Evolutionary conservation across 2,329 filamentous ascomycete species (phyloP), one percentile per base, ranked within the genome.

Genomic region (Colletotrichum tofieldiae): DNA sequence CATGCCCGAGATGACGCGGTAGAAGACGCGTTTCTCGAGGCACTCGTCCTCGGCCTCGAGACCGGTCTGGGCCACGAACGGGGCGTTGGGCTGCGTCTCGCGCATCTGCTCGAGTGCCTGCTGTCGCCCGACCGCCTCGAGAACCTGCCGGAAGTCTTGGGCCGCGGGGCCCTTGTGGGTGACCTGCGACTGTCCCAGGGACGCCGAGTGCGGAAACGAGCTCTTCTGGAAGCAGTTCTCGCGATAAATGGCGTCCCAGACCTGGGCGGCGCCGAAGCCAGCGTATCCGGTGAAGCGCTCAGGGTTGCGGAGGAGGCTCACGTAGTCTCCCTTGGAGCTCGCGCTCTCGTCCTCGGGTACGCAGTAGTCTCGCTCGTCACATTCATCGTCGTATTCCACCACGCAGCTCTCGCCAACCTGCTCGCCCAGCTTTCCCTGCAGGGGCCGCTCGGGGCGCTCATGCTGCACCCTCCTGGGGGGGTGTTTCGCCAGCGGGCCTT

Each of bases 1-100:
- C 96, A 99, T 98, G 54, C 96, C 96, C 63, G 95, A 98, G 74
- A 99, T 91, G 74, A 99, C 91, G 8, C 95, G 90, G 84, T 98
- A 96, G 82, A 99, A 99, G 47, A 98, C 96, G n/a, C 96, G 93
- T 88, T 99, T 98, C 86, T 99, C 96, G 32, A 99, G 85, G 78
- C 96, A 99, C 79, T 98, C 94, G 76, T 98, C 95, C 76, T 98
- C 95, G 59, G 92, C 87, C 75, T 96, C 93, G 61, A 96, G 86
- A 0, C 90, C 89, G 9, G 90, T 90, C 77, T 89, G 88, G 61
- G 91, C 87, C 59, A 91, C 87, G 60, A 91, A 90, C 0, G 88
- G 87, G 3, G 87, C 87, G 71, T 90, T 87, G 37, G 88, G 87
- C 51, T 85, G 81, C 64, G 82, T 85, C 64, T 89, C 87, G 65